Conservation (phyloP, 108 stramenopile species). For the Fragilaria radians region DNA sequence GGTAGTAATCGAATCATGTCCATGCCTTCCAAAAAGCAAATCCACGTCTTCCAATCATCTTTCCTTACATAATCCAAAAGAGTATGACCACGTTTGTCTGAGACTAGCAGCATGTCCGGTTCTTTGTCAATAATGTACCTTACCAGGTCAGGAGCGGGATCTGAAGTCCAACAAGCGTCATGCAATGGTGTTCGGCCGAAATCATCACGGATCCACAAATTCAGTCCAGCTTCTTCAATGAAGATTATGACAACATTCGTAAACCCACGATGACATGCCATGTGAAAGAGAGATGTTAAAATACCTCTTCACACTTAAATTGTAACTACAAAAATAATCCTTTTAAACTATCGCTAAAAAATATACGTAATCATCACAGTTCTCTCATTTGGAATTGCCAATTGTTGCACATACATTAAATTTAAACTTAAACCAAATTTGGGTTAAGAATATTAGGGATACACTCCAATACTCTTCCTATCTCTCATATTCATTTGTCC, state of each 20-base stretch:
- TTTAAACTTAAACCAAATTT: too few species aligned
- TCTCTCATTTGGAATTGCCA: too few species aligned
- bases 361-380: too few species aligned
- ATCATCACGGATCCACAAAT: conserved; percentile 62
- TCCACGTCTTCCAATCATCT: conserved; percentile 21
- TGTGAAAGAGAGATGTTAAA: conserved; percentile 81
- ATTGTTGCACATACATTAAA: too few species aligned
- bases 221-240: conserved; percentile 51
- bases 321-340: too few species aligned
- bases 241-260: conserved; percentile 46
- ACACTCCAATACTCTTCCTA: too few species aligned
- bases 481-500: too few species aligned
- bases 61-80: conserved; percentile 24
- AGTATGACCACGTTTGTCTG: conserved; percentile 23
- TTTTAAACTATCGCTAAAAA: too few species aligned
- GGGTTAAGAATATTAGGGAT: too few species aligned
- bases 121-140: conserved; percentile 14
- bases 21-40: not conserved
- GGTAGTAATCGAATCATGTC: not conserved
- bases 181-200: conserved; percentile 76
- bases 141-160: conserved; percentile 43
- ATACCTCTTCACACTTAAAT: too few species aligned
- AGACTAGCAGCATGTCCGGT: conserved; percentile 18
- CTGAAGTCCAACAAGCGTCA: conserved; percentile 80
- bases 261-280: conserved; percentile 79